Base-by-base conservation (phyloP, 768 basidiomycete species). In the Gyrodon lividus region DNA sequence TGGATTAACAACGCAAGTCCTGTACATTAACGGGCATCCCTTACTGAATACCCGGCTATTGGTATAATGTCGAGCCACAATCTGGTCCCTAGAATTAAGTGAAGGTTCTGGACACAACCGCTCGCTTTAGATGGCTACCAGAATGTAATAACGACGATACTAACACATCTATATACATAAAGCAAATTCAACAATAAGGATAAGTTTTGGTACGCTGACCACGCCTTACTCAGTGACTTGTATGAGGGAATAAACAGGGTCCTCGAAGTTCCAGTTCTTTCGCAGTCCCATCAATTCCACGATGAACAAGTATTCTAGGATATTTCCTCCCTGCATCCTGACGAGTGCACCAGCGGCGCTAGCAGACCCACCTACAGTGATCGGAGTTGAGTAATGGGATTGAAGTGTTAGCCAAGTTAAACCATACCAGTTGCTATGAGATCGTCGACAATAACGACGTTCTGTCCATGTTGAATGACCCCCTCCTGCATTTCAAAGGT, bases 401-500 rank as follows among this genome's bases (percentile, higher is more conserved):
- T 46, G 24, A 17, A 35, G n/a, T 31, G 20, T 24, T 24, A 33
- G 37, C 13, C 5, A 12, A 46, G 16, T 26, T 14, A 20, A n/a
- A 16, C 55, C 77, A 38, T 56, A 89, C 95, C 96, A 26, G 96
- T 98, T 0, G 97, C 97, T 56, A 99, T 91, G 35, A 99, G 77
- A 69, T 99, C 97, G 70, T 99, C 97, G 23, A 99, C 76, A 39
- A 99, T 77, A 41, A 99, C 68, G 19, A 94, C 92, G 53, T 74
- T 87, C 66, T 94, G 86, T 24, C 93, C 92, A 5, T 85, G 78
- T 58, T 80, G 71, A 64, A 99, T 90, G 9, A 88, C 85, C 46
- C 86, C 90, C 17, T 81, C 77, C 71, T 98, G 97, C 82, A 98
- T 94, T 71, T 98, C 93, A 61, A 98, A 97, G n/a, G 80, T 74